Evolutionary conservation across 805 yeast species (phyloP).

Genomic region (Candida easanensis): DNA sequence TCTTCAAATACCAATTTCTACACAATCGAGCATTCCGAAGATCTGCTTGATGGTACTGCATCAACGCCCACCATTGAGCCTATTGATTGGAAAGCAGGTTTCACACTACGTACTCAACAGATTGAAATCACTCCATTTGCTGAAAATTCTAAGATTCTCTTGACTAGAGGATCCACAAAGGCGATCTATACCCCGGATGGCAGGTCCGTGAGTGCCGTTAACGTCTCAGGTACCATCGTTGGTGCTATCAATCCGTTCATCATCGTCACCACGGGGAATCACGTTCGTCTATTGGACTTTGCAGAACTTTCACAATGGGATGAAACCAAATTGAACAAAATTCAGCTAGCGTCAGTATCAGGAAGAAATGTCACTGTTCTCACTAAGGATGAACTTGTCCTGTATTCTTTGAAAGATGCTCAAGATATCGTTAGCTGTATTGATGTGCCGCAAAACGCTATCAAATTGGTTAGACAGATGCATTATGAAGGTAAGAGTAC

Average conservation of each 20-base stretch:
- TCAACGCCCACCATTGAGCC: constrained; percentile 1
- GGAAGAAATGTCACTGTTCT: constrained; percentile 1
- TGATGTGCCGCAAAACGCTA: constrained; percentile 24
- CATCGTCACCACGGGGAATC: constrained; percentile 12
- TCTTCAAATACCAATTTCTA: constrained; percentile 25
- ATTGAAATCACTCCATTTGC: background rate
- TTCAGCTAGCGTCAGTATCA: background rate
- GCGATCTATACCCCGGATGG: background rate
- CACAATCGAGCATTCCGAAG: constrained; percentile 5
- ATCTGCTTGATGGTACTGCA: background rate
- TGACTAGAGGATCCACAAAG: constrained; percentile 12
- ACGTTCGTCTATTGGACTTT: constrained; percentile 9
- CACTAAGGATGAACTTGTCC: constrained; percentile 6
- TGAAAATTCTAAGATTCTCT: background rate
- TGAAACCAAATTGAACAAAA: background rate
- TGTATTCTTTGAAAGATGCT: background rate
- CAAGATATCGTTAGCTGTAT: constrained; percentile 12
- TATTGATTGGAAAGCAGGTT: constrained; percentile 13
- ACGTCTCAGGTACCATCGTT: constrained; percentile 2
- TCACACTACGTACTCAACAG: constrained; percentile 9
- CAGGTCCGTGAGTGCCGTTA: background rate
- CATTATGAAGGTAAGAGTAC: constrained; percentile 30
- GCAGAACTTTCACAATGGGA: constrained; percentile 6
- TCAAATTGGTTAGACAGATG: constrained; percentile 37
- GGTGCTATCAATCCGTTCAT: constrained; percentile 12